Evolutionary conservation across 108 stramenopile species (phyloP).

Genomic region (Seminavis robusta): DNA sequence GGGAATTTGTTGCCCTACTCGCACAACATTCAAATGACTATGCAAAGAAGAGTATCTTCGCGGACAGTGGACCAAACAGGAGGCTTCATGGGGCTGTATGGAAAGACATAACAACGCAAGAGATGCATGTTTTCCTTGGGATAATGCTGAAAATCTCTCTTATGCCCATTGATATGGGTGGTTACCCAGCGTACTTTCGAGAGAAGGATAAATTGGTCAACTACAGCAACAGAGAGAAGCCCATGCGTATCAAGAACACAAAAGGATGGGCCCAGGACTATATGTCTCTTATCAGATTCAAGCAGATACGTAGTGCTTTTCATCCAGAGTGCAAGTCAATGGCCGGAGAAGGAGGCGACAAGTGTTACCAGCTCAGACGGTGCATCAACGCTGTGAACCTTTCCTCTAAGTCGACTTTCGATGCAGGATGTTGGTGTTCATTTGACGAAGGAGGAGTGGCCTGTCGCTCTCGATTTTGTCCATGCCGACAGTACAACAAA

Average conservation of each 20-base stretch:
- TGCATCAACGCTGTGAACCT: neutral
- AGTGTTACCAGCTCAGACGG: no score
- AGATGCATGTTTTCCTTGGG: constrained; percentile 2
- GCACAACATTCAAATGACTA: no score
- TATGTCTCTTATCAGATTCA: neutral
- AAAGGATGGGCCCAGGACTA: neutral
- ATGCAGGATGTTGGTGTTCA: neutral
- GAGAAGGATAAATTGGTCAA: constrained; percentile 1
- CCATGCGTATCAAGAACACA: neutral
- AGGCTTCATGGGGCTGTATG: no score
- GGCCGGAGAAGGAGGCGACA: no score
- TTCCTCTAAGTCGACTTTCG: neutral
- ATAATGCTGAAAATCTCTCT: constrained; percentile 4
- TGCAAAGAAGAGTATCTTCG: no score
- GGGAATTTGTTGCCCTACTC: no score
- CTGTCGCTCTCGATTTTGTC: neutral
- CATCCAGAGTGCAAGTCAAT: neutral
- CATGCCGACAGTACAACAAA: constrained; percentile 18
- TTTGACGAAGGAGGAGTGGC: constrained; percentile 20
- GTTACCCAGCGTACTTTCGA: constrained; percentile 1
- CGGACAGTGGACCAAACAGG: no score
- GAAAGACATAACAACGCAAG: neutral
- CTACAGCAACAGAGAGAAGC: neutral
- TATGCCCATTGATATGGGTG: neutral
- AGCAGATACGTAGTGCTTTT: constrained; percentile 1